A percentile compares a stretch with the other conserved stretches of the same genome.
Conservation (phyloP, 2,329 filamentous ascomycete species). For the Fusarium burgessii region DNA sequence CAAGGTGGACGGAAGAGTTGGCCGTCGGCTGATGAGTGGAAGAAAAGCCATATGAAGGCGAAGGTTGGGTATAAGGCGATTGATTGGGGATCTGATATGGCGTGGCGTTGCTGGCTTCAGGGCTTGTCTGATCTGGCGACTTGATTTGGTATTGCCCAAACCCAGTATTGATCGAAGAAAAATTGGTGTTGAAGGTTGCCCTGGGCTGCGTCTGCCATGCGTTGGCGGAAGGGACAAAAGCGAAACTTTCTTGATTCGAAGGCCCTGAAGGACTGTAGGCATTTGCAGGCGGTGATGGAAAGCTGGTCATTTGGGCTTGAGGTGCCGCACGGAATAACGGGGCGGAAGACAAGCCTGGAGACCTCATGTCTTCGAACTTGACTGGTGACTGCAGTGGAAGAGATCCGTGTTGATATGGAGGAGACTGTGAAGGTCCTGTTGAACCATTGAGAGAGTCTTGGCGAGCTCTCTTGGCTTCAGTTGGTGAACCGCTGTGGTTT, state of each 20-base stretch:
- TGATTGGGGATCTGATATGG: neutral
- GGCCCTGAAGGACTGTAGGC: neutral
- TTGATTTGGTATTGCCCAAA: neutral
- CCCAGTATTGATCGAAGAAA: slow-evolving; percentile 10
- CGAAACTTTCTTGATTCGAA: neutral
- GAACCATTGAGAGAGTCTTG: neutral
- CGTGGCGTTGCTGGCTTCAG: accelerated
- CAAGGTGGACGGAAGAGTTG: neutral
- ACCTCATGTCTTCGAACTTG: neutral
- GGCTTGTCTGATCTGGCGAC: neutral
- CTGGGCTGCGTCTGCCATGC: slow-evolving; percentile 4
- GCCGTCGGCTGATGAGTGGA: neutral
- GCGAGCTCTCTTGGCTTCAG: slow-evolving; percentile 1
- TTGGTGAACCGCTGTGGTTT: neutral
- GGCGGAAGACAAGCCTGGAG: neutral
- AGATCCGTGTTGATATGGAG: neutral
- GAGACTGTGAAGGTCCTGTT: neutral
- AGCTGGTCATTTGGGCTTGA: slow-evolving; percentile 1
- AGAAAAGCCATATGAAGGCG: neutral
- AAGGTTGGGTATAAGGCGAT: neutral
- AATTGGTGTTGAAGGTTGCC: neutral
- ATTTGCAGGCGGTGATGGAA: neutral
- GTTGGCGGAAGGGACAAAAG: neutral
- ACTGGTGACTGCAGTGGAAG: neutral
- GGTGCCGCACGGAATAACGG: neutral